A percentile compares a stretch with the other conserved stretches of the same genome.
These are phyloP conservation scores for Sporothrix protearum DNA, from an alignment of 2,329 filamentous ascomycete species.

Conservation along the genomic window DNA sequence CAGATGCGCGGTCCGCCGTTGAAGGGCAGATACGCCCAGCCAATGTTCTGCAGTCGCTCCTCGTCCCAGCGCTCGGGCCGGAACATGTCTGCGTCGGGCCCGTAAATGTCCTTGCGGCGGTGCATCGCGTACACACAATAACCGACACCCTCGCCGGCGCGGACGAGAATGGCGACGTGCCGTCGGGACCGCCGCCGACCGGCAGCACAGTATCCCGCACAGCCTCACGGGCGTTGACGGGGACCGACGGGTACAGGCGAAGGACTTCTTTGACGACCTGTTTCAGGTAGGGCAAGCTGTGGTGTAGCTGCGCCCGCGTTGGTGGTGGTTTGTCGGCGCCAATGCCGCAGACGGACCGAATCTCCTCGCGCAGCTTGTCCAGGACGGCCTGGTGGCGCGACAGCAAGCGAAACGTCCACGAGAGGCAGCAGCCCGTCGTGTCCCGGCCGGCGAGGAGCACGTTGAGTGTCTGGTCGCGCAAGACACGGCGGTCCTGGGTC, in stretches of 20 bases:
- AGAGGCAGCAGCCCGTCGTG: conserved; percentile 5
- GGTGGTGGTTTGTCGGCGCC: background rate
- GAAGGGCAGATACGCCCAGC: conserved; percentile 25
- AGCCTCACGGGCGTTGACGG: conserved; percentile 25
- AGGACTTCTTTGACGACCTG: conserved; percentile 8
- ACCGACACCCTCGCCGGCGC: conserved; percentile 40
- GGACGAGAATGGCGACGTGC: conserved; percentile 44
- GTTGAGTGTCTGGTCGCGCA: conserved; percentile 13
- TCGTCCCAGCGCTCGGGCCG: conserved; percentile 22
- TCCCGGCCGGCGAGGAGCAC: conserved; percentile 5
- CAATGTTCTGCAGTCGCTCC: background rate
- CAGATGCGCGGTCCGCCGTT: conserved; percentile 21
- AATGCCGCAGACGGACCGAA: background rate
- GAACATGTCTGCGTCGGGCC: conserved; percentile 23
- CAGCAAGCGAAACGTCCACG: conserved; percentile 4
- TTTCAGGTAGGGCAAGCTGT: conserved; percentile 6
- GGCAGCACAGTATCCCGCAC: conserved; percentile 42
- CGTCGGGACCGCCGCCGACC: conserved; percentile 45
- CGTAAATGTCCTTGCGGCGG: conserved; percentile 25
- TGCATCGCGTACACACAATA: conserved; percentile 40
- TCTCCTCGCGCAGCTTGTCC: background rate
- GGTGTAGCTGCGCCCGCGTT: too few species aligned
- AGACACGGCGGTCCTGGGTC: conserved; percentile 1
- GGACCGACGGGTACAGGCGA: background rate
- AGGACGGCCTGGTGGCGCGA: background rate